Percentiles rank a stretch among this genome's conserved stretches.
These are phyloP conservation scores for Phytopythium boreale DNA, from an alignment of 352 stramenopile genomes.

Conservation along the genomic window DNA sequence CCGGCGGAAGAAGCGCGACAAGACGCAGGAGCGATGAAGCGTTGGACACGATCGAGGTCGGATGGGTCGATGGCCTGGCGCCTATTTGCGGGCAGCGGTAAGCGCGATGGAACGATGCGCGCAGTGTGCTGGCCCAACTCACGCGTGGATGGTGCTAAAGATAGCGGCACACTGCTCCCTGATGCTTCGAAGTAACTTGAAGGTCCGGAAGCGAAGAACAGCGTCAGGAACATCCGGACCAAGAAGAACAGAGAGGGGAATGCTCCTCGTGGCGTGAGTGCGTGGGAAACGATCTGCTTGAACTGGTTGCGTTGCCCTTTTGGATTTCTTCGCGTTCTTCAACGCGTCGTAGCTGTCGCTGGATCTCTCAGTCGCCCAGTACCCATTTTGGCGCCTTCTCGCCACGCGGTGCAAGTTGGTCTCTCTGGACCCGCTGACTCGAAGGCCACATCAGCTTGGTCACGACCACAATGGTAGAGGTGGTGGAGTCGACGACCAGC, in stretches of 20 bases:
- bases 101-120: neutral
- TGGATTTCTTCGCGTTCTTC: neutral
- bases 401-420: neutral
- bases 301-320: constrained; percentile 4
- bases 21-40: neutral
- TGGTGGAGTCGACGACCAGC: neutral
- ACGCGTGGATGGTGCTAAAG: neutral
- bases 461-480: neutral
- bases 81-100: neutral
- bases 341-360: neutral
- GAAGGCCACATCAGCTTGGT: neutral
- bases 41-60: neutral
- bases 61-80: neutral
- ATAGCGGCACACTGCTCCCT: neutral
- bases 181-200: neutral
- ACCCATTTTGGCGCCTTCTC: neutral
- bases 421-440: neutral
- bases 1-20: constrained; percentile 41
- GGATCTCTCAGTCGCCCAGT: neutral
- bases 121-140: neutral
- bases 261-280: neutral
- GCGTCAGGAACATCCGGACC: neutral
- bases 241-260: neutral
- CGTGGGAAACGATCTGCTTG: constrained; percentile 2
- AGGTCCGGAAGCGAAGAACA: neutral